Evolutionary conservation across 106 monocot genomes (phyloP), one percentile per base, ranked within the genome.

Genomic region (Allium sativum): DNA sequence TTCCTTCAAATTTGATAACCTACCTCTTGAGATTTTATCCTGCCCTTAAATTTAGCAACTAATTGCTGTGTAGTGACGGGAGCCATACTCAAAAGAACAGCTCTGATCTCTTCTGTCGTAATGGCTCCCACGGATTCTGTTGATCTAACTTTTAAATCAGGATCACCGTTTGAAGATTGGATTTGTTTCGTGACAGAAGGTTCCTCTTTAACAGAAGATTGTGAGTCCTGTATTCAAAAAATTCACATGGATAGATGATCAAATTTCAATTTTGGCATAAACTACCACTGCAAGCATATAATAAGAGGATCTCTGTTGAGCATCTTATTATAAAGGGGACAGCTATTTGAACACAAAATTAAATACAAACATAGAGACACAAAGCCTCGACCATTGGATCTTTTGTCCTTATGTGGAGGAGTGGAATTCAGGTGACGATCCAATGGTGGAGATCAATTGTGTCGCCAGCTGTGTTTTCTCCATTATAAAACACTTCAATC

Each of bases 31-130:
- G 72, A 68, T 72, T 78, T 83, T n/a, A 95, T 74, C 44, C 95
- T 76, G 6, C 84, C 77, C 68, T 82, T 96, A 47, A 96, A 96
- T 62, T 66, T 79, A 47, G 79, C 79, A 61, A 91, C 96, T 41
- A 96, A 69, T 14, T 91, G 82, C 72, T 96, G 96, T 64, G 96
- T 96, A 12, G 91, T 98, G 13, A 91, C 63, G 19, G 87, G 87
- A 61, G 79, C 74, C 65, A 59, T 69, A 12, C 75, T 65, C 50
- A 80, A 70, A 51, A 98, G 77, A 75, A 80, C 91, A 70, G 67
- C 62, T 53, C 91, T 77, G 43, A 98, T 91, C 74, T 98, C 96
- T 1, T 98, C 91, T 72, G 84, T 87, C 40, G 87, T 78, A 48
- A 91, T 87, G 56, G 95, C 82, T 59, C 80, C 76, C 54, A 75